Conservation (phyloP, 441 rosid species). For the Populus hybrid region DNA sequence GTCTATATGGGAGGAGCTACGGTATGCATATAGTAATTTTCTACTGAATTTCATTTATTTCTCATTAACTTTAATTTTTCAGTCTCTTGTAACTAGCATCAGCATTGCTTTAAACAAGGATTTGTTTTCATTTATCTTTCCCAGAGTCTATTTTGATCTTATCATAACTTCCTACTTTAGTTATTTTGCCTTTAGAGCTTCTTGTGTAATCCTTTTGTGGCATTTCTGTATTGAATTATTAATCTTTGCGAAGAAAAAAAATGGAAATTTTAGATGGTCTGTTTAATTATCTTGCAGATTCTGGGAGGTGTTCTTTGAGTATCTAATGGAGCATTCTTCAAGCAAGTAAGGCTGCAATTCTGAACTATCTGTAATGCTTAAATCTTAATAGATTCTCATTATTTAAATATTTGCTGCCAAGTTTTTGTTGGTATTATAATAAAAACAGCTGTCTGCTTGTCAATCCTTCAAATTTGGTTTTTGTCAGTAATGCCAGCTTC, state of each 20-base stretch:
- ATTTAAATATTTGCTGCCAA: no score
- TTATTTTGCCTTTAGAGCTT: background rate
- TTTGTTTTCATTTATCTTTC: background rate
- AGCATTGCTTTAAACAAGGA: background rate
- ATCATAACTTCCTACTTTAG: background rate
- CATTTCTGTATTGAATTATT: background rate
- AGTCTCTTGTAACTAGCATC: background rate
- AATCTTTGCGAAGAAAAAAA: background rate
- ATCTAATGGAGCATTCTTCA: conserved; percentile 83
- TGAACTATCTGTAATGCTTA: no score
- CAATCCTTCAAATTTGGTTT: no score
- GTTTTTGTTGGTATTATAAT: no score
- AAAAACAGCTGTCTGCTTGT: no score
- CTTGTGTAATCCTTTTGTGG: background rate
- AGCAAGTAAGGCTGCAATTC: conserved; percentile 44
- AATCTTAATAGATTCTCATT: no score
- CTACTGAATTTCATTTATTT: conserved; percentile 10
- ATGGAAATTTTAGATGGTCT: background rate
- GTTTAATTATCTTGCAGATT: conserved; percentile 52
- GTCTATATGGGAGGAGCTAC: conserved; percentile 95
- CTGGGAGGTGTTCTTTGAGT: conserved; percentile 97
- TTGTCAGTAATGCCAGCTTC: no score
- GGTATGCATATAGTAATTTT: conserved; percentile 42
- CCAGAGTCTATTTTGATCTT: background rate
- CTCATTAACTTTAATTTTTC: background rate